Evolutionary conservation across 495 filamentous ascomycete species (phyloP).

Genomic region (Penicillium macrosclerotiorum): DNA sequence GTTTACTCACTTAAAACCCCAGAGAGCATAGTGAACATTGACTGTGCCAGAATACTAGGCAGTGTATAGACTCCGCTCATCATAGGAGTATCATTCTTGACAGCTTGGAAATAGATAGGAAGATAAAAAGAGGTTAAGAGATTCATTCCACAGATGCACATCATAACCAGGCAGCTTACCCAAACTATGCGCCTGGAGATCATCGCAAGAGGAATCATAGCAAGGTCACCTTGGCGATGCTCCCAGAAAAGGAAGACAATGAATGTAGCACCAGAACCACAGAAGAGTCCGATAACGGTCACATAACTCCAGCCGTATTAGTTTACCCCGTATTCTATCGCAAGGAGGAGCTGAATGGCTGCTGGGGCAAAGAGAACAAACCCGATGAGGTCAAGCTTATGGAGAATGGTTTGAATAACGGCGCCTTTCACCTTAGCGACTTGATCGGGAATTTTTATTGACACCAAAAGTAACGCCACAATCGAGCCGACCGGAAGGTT

Average conservation of each 20-base stretch:
- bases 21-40: constrained; percentile 50
- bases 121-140: constrained; percentile 55
- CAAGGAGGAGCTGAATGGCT: constrained; percentile 48
- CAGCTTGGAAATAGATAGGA: constrained; percentile 76
- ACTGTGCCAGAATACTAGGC: constrained; percentile 54
- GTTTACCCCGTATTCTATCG: constrained; percentile 45
- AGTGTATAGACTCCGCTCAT: constrained; percentile 67
- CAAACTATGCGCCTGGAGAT: constrained; percentile 29
- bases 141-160: constrained; percentile 24
- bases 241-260: constrained; percentile 49
- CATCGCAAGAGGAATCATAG: constrained; percentile 49
- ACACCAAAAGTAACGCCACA: constrained; percentile 41
- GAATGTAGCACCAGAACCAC: constrained; percentile 43
- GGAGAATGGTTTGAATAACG: constrained; percentile 22
- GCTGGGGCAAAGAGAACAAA: constrained; percentile 45
- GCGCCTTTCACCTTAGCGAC: constrained; percentile 32
- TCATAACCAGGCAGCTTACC: constrained; percentile 26
- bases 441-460: constrained; percentile 50
- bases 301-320: constrained; percentile 44
- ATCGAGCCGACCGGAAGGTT: constrained; percentile 60
- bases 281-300: constrained; percentile 49
- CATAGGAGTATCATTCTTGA: constrained; percentile 58
- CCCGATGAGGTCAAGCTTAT: constrained; percentile 44
- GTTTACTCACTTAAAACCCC: constrained; percentile 37
- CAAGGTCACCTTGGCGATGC: constrained; percentile 41